Conservation (phyloP, 306 rosid species). For the Ormosia semicastrata region DNA sequence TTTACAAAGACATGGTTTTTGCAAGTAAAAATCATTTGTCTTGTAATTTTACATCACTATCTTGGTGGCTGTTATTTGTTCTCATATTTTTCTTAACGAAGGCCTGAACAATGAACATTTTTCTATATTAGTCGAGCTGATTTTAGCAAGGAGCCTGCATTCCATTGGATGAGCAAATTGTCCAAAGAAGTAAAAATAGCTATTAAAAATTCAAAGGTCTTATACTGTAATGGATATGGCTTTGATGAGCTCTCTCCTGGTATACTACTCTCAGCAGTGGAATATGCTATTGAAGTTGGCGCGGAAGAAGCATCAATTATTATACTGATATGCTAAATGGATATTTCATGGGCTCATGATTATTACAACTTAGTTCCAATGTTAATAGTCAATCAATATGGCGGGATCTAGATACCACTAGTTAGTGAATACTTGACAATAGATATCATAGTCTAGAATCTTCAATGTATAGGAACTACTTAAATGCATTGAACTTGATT, state of each 20-base stretch:
- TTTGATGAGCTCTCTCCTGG: too few species aligned
- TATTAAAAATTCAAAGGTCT: too few species aligned
- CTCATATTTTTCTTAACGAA: background rate
- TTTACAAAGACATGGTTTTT: too few species aligned
- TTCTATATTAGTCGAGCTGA: too few species aligned
- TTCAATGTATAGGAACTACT: conserved; percentile 4
- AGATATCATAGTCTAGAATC: conserved; percentile 7
- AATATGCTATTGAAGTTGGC: conserved; percentile 63
- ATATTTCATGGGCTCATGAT: background rate
- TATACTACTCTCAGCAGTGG: conserved; percentile 54
- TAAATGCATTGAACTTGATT: conserved; percentile 24
- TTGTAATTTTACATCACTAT: conserved; percentile 3
- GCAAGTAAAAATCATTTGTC: too few species aligned
- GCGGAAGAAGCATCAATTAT: background rate
- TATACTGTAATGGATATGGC: too few species aligned
- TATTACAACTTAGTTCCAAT: background rate
- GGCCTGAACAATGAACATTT: conserved; percentile 24
- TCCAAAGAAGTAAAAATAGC: too few species aligned
- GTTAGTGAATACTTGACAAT: conserved; percentile 15
- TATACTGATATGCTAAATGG: background rate
- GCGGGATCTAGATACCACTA: conserved; percentile 13
- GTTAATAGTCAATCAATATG: background rate
- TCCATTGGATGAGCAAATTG: too few species aligned
- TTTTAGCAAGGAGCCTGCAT: too few species aligned
- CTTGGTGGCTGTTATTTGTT: background rate